Percentiles rank a stretch among this genome's conserved stretches.
phyloP scores from a whole-genome alignment of 2,329 filamentous ascomycete genomes.

The Zalaria sp. region DNA sequence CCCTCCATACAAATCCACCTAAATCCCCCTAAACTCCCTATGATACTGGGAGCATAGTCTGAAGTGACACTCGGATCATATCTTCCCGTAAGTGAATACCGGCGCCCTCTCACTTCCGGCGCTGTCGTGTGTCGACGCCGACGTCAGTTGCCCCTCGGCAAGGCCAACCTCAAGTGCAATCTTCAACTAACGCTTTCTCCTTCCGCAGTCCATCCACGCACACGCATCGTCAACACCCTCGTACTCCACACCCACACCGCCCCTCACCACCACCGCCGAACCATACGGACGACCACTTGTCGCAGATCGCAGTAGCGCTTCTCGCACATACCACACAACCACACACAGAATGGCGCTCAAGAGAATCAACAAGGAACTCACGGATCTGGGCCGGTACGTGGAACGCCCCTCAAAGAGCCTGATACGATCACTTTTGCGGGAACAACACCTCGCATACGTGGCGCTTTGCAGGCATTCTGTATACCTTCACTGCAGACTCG shows the following conservation, averaged over 20 bases:
- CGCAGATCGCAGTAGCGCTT: not conserved
- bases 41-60: too few relatives aligned
- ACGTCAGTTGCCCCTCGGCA: not conserved
- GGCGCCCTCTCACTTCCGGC: too few relatives aligned
- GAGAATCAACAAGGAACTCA: conserved; percentile 90
- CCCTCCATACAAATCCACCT: too few relatives aligned
- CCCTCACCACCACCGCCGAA: conserved; percentile 5
- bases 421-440: not conserved
- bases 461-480: not conserved
- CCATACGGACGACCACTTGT: conserved; percentile 1
- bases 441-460: not conserved
- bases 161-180: not conserved
- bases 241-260: conserved; percentile 1
- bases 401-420: not conserved
- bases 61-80: too few relatives aligned
- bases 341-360: conserved; percentile 60
- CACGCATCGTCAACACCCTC: conserved; percentile 9
- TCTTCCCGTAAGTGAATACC: too few relatives aligned
- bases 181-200: not conserved
- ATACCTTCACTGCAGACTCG: conserved; percentile 1
- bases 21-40: too few relatives aligned
- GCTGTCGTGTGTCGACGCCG: too few relatives aligned
- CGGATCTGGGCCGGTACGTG: conserved; percentile 70
- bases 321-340: conserved; percentile 8
- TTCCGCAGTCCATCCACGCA: conserved; percentile 7